Base-by-base conservation (phyloP, 768 basidiomycete genomes). In the Podaxis carcinomalis region DNA sequence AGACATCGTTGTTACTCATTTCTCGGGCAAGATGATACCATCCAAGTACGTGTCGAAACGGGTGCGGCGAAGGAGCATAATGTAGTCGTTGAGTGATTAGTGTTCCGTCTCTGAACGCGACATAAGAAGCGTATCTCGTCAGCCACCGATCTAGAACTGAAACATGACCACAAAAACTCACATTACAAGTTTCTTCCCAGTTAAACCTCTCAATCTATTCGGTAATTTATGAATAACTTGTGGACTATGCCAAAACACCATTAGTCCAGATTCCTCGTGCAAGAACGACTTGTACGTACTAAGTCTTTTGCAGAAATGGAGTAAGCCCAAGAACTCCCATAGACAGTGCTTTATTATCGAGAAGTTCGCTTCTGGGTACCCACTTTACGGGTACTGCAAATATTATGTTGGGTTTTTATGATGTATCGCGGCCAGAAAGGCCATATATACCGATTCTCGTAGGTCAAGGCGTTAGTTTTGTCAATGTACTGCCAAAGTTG, bases 21-120 rank as follows among this genome's bases (percentile, higher is more conserved):
- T 93, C 90, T 49, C 77, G 75, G 5, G 84, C 75, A 36, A 93
- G 78, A 37, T 82, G 80, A 67, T 89, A 88, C 92, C 92, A 94
- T 19, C 90, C 87, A 3, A 90, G 73, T 21, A 93, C 78, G 71
- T 94, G 92, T 32, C 87, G 81, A 65, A 85, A 78, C 0, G 74
- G 76, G 68, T 91, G 85, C 1, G 86, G 84, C 55, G 79, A 73
- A 13, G 80, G 86, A 0, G 86, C 80, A 71, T 87, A 94, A 68
- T 93, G 89, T 49, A 93, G 79, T 23, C 92, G 83, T 68, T 92
- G 90, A 0, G 92, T 94, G 68, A 94, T 80, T 59, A 94, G 86
- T 5, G 92, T 94, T 50, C 87, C 92, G 79, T 94, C 92, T 47
- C 92, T 93, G 66, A 56, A 21, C 57, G 51, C 59, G 63, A 62